Conservation (phyloP, 139 green algal genomes). For the Picochlorum sp. region DNA sequence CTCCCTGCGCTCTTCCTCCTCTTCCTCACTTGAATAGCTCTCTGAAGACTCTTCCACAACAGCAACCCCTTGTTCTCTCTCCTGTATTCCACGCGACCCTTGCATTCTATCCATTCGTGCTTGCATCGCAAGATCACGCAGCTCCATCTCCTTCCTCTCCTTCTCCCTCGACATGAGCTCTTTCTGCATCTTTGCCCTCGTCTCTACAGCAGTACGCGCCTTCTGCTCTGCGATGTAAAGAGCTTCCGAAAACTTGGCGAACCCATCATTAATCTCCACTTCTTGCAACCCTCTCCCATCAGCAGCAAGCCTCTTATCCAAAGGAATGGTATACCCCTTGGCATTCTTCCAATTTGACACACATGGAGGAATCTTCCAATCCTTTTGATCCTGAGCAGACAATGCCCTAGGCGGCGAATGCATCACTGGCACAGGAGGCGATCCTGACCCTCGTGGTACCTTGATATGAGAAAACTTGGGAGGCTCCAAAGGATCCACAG, state of each 20-base stretch:
- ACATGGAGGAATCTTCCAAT: constrained; percentile 98
- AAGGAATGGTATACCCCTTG: constrained; percentile 98
- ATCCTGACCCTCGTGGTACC: constrained; percentile 71
- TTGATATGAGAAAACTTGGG: constrained; percentile 85
- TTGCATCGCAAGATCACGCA: constrained; percentile 81
- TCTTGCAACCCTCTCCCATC: constrained; percentile 94
- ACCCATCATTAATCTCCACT: constrained; percentile 93
- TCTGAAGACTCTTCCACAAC: background rate
- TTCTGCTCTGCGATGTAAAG: constrained; percentile 93
- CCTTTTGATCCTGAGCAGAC: constrained; percentile 79
- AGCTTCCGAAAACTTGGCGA: constrained; percentile 81
- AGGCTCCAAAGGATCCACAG: constrained; percentile 90
- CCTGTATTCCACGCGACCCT: background rate
- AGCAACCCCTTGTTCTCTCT: constrained; percentile 6
- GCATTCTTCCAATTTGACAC: constrained; percentile 98
- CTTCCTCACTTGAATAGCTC: constrained; percentile 2
- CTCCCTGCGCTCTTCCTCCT: constrained; percentile 6
- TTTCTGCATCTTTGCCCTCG: constrained; percentile 69
- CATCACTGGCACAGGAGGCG: constrained; percentile 91
- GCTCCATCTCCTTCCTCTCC: constrained; percentile 87
- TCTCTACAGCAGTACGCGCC: constrained; percentile 66
- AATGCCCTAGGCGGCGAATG: constrained; percentile 85
- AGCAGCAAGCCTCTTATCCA: constrained; percentile 97
- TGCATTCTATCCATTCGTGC: constrained; percentile 80
- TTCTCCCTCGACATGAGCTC: constrained; percentile 79